Conservation (phyloP, 192 early-diverging fungal genomes). For the Paraglomus brasilianum region DNA sequence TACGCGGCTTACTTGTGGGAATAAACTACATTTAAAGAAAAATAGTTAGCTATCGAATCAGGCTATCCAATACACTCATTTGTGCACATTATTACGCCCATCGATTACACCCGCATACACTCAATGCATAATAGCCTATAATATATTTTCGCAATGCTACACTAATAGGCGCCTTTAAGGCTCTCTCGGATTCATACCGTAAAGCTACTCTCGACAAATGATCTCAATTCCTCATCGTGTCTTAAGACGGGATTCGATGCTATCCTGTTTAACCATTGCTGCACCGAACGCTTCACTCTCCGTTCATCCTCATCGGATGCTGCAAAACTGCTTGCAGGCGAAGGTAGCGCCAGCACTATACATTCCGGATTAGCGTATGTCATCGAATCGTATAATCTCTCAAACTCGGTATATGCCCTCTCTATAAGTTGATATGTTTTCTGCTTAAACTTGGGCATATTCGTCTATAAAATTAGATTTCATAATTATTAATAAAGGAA, state of each 20-base stretch:
- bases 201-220: constrained; percentile 49
- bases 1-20: constrained; percentile 40
- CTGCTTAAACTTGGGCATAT: constrained; percentile 40
- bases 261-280: constrained; percentile 39
- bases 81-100: neutral
- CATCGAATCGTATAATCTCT: constrained; percentile 39
- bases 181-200: constrained; percentile 29
- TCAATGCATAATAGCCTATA: neutral
- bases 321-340: constrained; percentile 36
- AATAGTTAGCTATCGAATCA: neutral
- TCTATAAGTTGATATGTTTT: constrained; percentile 41
- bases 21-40: constrained; percentile 32
- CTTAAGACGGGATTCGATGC: constrained; percentile 40
- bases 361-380: constrained; percentile 42
- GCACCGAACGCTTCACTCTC: constrained; percentile 35
- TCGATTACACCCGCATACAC: neutral
- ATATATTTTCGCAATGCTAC: neutral
- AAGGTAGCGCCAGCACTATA: constrained; percentile 43
- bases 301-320: constrained; percentile 36
- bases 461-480: constrained; percentile 32
- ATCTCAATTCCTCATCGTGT: constrained; percentile 44
- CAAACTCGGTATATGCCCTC: constrained; percentile 43
- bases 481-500: neutral
- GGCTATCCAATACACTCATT: neutral
- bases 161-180: neutral